phyloP scores from a whole-genome alignment of 371 early-diverging fungal species.

The Encephalitozoon romaleae region DNA sequence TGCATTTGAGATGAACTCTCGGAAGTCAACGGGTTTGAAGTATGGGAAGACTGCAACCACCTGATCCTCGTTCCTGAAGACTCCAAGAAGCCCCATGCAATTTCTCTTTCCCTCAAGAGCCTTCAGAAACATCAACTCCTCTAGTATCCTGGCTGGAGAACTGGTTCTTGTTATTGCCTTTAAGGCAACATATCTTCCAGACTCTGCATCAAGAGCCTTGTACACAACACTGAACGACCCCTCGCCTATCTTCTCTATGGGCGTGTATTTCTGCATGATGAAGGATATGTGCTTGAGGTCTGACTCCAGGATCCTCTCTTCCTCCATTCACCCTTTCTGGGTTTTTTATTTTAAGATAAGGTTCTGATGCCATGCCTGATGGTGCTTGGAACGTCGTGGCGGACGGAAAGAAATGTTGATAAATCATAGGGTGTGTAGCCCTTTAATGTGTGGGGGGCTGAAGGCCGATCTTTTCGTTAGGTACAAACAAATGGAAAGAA shows the following conservation, averaged over 20 bases:
- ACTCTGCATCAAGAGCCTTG: conserved; percentile 65
- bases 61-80: conserved; percentile 71
- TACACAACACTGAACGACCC: conserved; percentile 89
- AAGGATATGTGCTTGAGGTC: background rate
- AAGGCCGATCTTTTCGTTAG: conserved; percentile 9
- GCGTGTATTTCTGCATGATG: background rate
- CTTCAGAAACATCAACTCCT: conserved; percentile 72
- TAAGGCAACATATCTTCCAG: conserved; percentile 71
- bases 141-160: conserved; percentile 71
- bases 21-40: conserved; percentile 73
- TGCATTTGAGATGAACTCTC: conserved; percentile 62
- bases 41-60: conserved; percentile 77
- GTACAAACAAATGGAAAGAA: conserved; percentile 46
- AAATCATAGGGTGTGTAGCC: background rate
- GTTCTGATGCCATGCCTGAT: background rate
- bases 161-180: conserved; percentile 80
- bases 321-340: background rate
- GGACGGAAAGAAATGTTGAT: background rate
- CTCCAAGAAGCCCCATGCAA: conserved; percentile 71
- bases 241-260: conserved; percentile 56
- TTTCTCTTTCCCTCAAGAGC: conserved; percentile 64
- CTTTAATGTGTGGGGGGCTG: background rate
- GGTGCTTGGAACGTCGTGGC: background rate
- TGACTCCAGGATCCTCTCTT: background rate
- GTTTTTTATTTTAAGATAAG: background rate